phyloP scores from a whole-genome alignment of 495 filamentous ascomycete genomes.

The Annulohypoxylon moriforme region DNA sequence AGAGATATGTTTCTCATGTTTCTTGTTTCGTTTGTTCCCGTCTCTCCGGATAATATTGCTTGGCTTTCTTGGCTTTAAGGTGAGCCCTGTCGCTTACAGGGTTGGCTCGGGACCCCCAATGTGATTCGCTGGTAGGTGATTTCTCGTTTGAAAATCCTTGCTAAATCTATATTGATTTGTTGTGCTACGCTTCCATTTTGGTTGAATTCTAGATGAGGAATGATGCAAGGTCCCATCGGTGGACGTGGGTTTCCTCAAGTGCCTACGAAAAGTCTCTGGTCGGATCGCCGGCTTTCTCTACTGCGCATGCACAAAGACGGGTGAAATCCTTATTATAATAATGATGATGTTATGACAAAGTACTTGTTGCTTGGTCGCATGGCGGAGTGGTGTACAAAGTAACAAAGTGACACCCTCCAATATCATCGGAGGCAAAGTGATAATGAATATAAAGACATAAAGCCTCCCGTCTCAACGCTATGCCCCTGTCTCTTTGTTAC shows the following conservation, averaged over 20 bases:
- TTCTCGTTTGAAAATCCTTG: slow-evolving; percentile 34
- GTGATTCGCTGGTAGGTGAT: slow-evolving; percentile 36
- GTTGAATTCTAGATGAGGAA: slow-evolving; percentile 35
- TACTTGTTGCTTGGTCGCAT: slow-evolving; percentile 28
- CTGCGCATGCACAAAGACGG: slow-evolving; percentile 27
- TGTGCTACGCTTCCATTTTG: slow-evolving; percentile 34
- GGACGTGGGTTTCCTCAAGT: slow-evolving; percentile 31
- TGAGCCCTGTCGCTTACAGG: slow-evolving; percentile 23
- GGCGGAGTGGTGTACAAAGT: slow-evolving; percentile 24
- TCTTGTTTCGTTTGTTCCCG: slow-evolving; percentile 42
- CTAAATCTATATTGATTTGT: slow-evolving; percentile 34
- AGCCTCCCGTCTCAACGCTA: slow-evolving; percentile 13
- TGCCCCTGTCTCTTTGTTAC: slow-evolving; percentile 24
- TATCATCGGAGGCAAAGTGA: slow-evolving; percentile 17
- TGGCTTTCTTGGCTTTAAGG: slow-evolving; percentile 40
- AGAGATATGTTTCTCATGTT: slow-evolving; percentile 25
- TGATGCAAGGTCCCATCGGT: slow-evolving; percentile 45
- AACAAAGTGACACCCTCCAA: slow-evolving; percentile 28
- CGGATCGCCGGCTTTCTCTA: slow-evolving; percentile 30
- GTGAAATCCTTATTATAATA: slow-evolving; percentile 11
- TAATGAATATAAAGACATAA: slow-evolving; percentile 31
- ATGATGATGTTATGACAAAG: slow-evolving; percentile 33
- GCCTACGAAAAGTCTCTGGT: slow-evolving; percentile 16
- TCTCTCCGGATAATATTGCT: slow-evolving; percentile 38
- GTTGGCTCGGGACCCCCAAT: slow-evolving; percentile 25